Evolutionary conservation across 2,329 filamentous ascomycete species (phyloP).

Genomic region (Piedraia hortae): DNA sequence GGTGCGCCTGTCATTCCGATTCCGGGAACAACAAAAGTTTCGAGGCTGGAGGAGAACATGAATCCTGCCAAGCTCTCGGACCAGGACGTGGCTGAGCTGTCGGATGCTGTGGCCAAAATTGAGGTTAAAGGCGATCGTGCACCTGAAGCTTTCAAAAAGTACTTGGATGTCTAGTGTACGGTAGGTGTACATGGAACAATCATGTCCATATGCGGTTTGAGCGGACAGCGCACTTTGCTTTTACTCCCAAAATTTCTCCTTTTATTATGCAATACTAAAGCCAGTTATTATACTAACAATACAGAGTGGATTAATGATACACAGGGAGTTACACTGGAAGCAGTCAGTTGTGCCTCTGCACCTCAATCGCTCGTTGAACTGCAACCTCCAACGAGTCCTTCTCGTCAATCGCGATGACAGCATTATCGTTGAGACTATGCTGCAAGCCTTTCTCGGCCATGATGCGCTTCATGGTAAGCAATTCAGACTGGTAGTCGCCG

Average conservation of each 20-base stretch:
- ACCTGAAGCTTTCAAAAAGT: slow-evolving; percentile 3
- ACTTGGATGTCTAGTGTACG: too few relatives aligned
- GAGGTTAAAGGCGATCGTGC: slow-evolving; percentile 24
- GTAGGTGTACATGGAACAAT: too few relatives aligned
- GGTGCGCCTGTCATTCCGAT: slow-evolving; percentile 29
- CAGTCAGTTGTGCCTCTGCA: too few relatives aligned
- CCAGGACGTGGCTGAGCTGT: slow-evolving; percentile 25
- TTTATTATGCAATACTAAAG: too few relatives aligned
- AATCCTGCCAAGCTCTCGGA: slow-evolving; percentile 22
- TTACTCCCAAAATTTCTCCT: too few relatives aligned
- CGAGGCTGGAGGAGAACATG: slow-evolving; percentile 32
- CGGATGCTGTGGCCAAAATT: slow-evolving; percentile 22
- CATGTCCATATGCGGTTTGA: too few relatives aligned
- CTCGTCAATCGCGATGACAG: slow-evolving; percentile 22
- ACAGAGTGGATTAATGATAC: too few relatives aligned
- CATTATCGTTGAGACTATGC: slow-evolving; percentile 41
- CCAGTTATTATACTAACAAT: too few relatives aligned
- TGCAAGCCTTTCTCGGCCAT: slow-evolving; percentile 47
- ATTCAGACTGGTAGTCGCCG: slow-evolving; percentile 24
- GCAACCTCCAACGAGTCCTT: slow-evolving; percentile 24
- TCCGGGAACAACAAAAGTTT: slow-evolving; percentile 30
- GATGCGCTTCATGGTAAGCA: slow-evolving; percentile 36
- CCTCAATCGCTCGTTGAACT: slow-evolving; percentile 13
- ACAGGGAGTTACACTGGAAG: too few relatives aligned
- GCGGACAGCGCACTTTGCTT: too few relatives aligned